Conservation (phyloP, 1,284 basidiomycete species). For the Tilletia walkeri region DNA sequence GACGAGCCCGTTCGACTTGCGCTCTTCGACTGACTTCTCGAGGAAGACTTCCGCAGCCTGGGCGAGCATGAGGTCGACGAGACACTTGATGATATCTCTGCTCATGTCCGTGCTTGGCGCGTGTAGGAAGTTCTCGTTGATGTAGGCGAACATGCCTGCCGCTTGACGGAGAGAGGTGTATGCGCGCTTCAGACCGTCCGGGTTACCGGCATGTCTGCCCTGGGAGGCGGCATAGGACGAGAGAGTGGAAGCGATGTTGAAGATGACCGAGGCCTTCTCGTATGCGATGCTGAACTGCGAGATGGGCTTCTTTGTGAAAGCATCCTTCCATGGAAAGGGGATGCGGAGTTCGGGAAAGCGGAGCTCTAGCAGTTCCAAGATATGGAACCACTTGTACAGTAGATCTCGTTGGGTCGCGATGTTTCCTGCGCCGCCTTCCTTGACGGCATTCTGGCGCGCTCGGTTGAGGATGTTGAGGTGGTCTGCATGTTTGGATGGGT, state of each 20-base stretch:
- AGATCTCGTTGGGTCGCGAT: constrained; percentile 73
- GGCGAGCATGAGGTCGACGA: constrained; percentile 79
- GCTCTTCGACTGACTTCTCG: constrained; percentile 74
- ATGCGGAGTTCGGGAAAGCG: constrained; percentile 95
- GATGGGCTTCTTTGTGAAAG: constrained; percentile 84
- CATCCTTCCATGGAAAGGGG: constrained; percentile 91
- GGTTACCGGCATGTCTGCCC: constrained; percentile 57
- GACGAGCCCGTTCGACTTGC: constrained; percentile 73
- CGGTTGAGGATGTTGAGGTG: constrained; percentile 82
- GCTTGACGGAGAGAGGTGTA: constrained; percentile 90
- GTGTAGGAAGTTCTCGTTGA: constrained; percentile 99
- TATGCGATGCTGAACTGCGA: constrained; percentile 95
- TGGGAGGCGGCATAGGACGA: constrained; percentile 81
- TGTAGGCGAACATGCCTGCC: constrained; percentile 95
- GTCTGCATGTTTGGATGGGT: constrained; percentile 72
- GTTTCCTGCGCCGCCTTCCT: constrained; percentile 78
- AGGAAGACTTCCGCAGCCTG: constrained; percentile 96
- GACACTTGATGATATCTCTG: constrained; percentile 88
- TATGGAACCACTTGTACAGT: constrained; percentile 98
- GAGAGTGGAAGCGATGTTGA: constrained; percentile 91
- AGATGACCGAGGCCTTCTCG: constrained; percentile 96
- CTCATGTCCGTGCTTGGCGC: constrained; percentile 96
- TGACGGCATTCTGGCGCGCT: constrained; percentile 87
- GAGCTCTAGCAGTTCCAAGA: constrained; percentile 93
- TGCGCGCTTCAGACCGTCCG: constrained; percentile 86